A percentile compares a stretch with the other conserved stretches of the same genome.
phyloP scores from a whole-genome alignment of 225 moss, liverwort and hornwort species.

The Sphagnum contortum region DNA sequence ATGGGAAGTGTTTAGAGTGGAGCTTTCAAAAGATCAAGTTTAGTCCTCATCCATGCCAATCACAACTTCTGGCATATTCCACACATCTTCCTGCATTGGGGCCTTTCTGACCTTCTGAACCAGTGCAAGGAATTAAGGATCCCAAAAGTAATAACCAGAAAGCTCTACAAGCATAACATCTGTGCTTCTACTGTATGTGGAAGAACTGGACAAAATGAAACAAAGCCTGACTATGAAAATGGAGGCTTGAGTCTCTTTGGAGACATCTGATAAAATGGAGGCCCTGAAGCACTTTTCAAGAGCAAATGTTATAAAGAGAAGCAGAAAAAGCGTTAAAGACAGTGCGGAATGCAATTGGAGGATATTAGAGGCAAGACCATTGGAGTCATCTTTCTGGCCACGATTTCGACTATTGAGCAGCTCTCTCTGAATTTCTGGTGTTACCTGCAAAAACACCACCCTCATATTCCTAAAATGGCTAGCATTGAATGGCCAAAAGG shows the following conservation, averaged over 20 bases:
- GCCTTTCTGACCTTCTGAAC: slow-evolving; percentile 50
- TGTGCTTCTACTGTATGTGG: neutral
- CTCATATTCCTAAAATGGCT: no score
- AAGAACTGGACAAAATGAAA: no score
- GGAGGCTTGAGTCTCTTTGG: no score
- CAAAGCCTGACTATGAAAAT: no score
- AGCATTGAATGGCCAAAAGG: no score
- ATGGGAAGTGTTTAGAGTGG: no score
- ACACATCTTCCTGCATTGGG: slow-evolving; percentile 63
- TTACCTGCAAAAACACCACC: slow-evolving; percentile 39
- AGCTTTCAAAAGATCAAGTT: neutral
- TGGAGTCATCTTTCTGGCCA: slow-evolving; percentile 54
- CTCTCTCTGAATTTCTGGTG: slow-evolving; percentile 90
- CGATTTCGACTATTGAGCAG: slow-evolving; percentile 65
- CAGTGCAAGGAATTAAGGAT: slow-evolving; percentile 5
- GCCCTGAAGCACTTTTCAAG: no score
- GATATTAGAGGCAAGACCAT: neutral
- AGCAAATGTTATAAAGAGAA: no score
- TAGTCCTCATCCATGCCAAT: slow-evolving; percentile 94
- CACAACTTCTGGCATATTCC: slow-evolving; percentile 80
- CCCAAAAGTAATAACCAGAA: neutral
- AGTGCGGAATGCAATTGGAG: neutral
- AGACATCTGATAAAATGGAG: no score
- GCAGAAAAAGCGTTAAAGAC: no score
- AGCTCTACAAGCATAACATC: neutral